Percentiles rank a stretch among this genome's conserved stretches.
Evolutionary conservation across 2,329 filamentous ascomycete species (phyloP).

Genomic region (Pseudogymnoascus sp.): DNA sequence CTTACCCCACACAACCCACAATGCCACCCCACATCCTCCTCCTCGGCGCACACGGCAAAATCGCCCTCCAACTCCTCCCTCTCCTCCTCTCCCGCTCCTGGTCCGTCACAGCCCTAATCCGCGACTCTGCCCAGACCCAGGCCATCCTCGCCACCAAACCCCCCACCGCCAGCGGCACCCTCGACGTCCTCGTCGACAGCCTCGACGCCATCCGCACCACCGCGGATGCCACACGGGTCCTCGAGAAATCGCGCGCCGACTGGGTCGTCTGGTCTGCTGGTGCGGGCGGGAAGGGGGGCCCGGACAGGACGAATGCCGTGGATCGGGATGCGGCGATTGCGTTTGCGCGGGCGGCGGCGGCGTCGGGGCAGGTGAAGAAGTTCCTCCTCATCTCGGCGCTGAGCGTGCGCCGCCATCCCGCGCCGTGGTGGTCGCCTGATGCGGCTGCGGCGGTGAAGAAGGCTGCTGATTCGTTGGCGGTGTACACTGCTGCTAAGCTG

Average conservation of each 20-base stretch:
- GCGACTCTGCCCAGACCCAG: conserved; percentile 57
- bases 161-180: conserved; percentile 33
- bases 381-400: conserved; percentile 59
- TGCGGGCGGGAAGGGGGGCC: conserved; percentile 50
- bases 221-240: conserved; percentile 50
- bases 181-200: conserved; percentile 62
- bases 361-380: conserved; percentile 44
- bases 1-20: background rate
- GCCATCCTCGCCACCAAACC: conserved; percentile 52
- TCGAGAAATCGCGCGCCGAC: conserved; percentile 53
- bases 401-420: conserved; percentile 41
- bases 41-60: conserved; percentile 74
- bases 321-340: conserved; percentile 56
- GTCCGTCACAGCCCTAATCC: conserved; percentile 71
- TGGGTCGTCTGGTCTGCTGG: conserved; percentile 62
- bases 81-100: conserved; percentile 66
- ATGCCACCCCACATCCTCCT: conserved; percentile 50
- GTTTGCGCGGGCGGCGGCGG: conserved; percentile 51
- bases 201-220: conserved; percentile 62
- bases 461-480: conserved; percentile 36
- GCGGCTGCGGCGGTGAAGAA: conserved; percentile 34
- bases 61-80: conserved; percentile 66
- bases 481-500: conserved; percentile 53
- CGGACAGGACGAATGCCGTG: conserved; percentile 47
- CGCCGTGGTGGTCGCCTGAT: conserved; percentile 47